phyloP scores from a whole-genome alignment of 139 green algal species.

The Chlamydomonas sphaeroides region DNA sequence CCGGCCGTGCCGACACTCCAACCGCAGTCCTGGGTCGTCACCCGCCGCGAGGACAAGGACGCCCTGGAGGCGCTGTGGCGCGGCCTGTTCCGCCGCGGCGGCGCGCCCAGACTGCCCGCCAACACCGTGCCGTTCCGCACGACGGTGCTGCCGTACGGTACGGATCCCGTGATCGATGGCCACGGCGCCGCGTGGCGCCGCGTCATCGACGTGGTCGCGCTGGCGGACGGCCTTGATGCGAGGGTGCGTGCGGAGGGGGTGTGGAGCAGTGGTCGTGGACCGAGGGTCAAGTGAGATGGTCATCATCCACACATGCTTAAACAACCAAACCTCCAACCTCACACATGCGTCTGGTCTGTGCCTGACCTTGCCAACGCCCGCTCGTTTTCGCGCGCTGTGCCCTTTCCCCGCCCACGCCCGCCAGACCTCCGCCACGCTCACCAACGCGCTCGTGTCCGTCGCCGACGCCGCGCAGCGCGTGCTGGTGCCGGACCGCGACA shows the following conservation, averaged over 20 bases:
- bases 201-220: constrained; percentile 17
- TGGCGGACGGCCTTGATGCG: background rate
- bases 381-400: too few relatives aligned
- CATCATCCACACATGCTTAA: too few relatives aligned
- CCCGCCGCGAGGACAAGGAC: background rate
- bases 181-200: background rate
- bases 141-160: background rate
- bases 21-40: background rate
- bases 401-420: too few relatives aligned
- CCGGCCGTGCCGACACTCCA: too few relatives aligned
- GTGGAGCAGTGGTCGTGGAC: background rate
- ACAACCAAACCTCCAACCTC: too few relatives aligned
- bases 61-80: background rate
- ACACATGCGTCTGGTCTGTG: too few relatives aligned
- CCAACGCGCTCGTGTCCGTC: constrained; percentile 4
- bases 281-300: too few relatives aligned
- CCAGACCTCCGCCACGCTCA: background rate
- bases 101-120: background rate
- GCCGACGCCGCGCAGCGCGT: background rate
- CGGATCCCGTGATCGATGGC: background rate
- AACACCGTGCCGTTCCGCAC: background rate
- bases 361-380: too few relatives aligned
- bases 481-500: background rate
- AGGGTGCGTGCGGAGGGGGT: background rate
- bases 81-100: background rate